Percentiles rank a stretch among this genome's conserved stretches.
These are phyloP conservation scores for Galerina sulciceps DNA, from an alignment of 768 basidiomycete species.

Conservation along the genomic window DNA sequence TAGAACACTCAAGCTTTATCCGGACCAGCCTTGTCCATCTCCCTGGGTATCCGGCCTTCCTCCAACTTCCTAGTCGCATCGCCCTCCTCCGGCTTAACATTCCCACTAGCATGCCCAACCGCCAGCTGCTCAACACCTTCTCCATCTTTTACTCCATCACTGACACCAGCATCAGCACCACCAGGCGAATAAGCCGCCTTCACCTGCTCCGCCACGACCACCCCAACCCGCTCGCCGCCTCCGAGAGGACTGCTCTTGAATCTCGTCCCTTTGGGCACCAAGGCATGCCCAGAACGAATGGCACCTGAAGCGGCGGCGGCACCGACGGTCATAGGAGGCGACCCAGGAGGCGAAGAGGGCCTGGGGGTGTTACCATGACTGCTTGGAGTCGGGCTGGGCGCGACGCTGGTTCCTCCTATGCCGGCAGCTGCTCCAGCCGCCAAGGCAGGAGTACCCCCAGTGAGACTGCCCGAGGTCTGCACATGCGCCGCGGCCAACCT, in stretches of 20 bases:
- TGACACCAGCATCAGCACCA: neutral
- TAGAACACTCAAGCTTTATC: neutral
- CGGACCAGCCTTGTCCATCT: conserved; percentile 9
- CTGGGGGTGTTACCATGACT: neutral
- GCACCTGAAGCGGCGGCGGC: neutral
- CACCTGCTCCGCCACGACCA: conserved; percentile 56
- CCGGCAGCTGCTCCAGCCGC: neutral
- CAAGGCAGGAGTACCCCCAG: conserved; percentile 1
- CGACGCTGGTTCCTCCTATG: neutral
- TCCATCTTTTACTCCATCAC: neutral
- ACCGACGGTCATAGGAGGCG: neutral
- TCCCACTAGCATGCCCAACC: too few relatives aligned
- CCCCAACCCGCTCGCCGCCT: conserved; percentile 39
- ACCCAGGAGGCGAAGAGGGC: neutral
- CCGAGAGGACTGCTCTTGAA: conserved; percentile 80
- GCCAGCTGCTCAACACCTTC: too few relatives aligned
- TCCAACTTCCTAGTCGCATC: neutral
- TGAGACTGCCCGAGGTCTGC: neutral
- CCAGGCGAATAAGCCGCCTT: too few relatives aligned
- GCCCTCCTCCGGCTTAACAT: conserved; percentile 9
- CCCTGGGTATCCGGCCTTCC: conserved; percentile 5
- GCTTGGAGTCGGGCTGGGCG: conserved; percentile 11
- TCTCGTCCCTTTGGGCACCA: conserved; percentile 49
- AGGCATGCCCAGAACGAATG: conserved; percentile 7
- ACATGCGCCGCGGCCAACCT: conserved; percentile 36